phyloP scores from a whole-genome alignment of 306 rosid genomes.

The Abrus precatorius region DNA sequence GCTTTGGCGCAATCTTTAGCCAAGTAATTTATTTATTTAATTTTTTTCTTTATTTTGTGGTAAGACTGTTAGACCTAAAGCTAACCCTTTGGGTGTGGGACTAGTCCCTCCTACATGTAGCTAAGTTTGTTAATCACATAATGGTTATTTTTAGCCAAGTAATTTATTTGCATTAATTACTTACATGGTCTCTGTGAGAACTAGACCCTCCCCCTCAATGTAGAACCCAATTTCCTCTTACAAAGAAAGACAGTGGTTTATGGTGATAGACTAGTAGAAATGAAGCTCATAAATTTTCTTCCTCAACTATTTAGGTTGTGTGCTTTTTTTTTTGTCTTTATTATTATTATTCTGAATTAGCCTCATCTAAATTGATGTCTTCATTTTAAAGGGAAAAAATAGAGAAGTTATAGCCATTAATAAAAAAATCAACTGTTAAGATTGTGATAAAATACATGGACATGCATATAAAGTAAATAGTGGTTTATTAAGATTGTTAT shows the following conservation, averaged over 20 bases:
- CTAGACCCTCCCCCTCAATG: background rate
- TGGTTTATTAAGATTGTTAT: too few relatives aligned
- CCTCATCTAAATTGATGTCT: too few relatives aligned
- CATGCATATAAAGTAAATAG: too few relatives aligned
- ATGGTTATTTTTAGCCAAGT: slow-evolving; percentile 63
- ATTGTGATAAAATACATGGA: too few relatives aligned
- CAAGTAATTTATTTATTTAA: slow-evolving; percentile 56
- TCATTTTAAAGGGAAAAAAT: too few relatives aligned
- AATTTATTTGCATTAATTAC: slow-evolving; percentile 50
- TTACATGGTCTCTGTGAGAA: background rate
- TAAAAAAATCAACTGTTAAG: too few relatives aligned
- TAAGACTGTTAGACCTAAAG: background rate
- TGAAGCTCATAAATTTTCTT: background rate
- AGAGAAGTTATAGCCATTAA: too few relatives aligned
- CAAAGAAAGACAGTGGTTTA: background rate
- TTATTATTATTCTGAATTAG: background rate
- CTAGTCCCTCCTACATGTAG: background rate
- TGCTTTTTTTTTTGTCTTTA: background rate
- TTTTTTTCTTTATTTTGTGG: background rate
- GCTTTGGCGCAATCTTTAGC: slow-evolving; percentile 83
- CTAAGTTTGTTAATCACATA: background rate
- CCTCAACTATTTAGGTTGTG: background rate
- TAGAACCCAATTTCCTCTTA: background rate
- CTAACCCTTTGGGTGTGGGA: background rate
- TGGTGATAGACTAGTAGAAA: background rate